These are phyloP conservation scores for Candida takata DNA, from an alignment of 805 yeast genomes.

Conservation along the genomic window DNA sequence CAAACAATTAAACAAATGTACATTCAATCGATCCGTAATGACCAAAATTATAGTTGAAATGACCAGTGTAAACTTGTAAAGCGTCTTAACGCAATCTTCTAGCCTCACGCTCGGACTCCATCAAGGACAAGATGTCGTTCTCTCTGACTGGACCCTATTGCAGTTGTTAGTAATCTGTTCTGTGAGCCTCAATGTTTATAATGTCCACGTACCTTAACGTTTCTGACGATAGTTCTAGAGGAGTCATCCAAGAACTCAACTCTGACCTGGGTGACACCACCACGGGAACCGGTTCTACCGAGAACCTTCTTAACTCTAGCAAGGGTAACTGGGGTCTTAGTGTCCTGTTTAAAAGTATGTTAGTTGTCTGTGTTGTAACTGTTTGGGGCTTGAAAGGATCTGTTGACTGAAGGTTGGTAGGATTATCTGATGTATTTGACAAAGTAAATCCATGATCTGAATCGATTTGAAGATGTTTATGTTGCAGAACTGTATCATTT, in stretches of 20 bases:
- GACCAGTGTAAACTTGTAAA: conserved; percentile 17
- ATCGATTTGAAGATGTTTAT: too few species aligned
- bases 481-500: too few species aligned
- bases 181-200: background rate
- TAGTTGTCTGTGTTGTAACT: too few species aligned
- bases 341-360: conserved; percentile 16
- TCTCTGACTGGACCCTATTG: conserved; percentile 84
- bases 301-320: conserved; percentile 99
- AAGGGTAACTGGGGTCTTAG: conserved; percentile 73
- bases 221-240: conserved; percentile 93
- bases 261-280: conserved; percentile 99
- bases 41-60: conserved; percentile 11
- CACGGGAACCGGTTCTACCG: conserved; percentile 99
- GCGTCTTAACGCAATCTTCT: conserved; percentile 74
- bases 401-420: too few species aligned
- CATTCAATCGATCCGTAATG: conserved; percentile 21
- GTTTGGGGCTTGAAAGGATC: too few species aligned
- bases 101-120: conserved; percentile 99
- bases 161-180: conserved; percentile 7
- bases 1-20: conserved; percentile 21
- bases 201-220: conserved; percentile 57
- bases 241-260: conserved; percentile 94
- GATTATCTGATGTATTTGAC: too few species aligned
- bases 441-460: too few species aligned
- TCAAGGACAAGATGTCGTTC: conserved; percentile 96